These are phyloP conservation scores for Fusarium sp. DNA, from an alignment of 2,329 filamentous ascomycete species.

Conservation along the genomic window DNA sequence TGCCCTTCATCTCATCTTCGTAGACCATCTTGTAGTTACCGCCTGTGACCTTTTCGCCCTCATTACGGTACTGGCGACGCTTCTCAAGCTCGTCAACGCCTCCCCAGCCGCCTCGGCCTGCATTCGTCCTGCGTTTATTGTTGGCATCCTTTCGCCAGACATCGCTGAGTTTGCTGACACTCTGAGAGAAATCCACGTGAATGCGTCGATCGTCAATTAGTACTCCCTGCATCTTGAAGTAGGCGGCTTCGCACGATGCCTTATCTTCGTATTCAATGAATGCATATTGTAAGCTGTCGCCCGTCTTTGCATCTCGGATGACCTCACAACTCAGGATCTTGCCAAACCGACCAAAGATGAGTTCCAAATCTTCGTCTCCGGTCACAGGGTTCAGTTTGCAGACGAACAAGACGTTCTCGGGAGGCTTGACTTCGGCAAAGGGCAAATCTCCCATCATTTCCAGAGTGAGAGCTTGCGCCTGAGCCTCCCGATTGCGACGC, in stretches of 20 bases:
- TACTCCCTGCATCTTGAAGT: constrained; percentile 98
- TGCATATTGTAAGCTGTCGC: constrained; percentile 95
- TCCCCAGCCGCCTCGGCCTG: constrained; percentile 82
- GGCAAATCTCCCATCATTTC: constrained; percentile 98
- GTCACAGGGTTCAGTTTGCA: constrained; percentile 99
- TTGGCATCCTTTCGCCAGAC: constrained; percentile 90
- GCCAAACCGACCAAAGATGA: constrained; percentile 97
- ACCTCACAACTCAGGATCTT: constrained; percentile 96
- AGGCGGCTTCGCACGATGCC: constrained; percentile 91
- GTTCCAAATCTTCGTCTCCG: constrained; percentile 90
- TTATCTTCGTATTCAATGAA: constrained; percentile 98
- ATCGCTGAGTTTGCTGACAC: constrained; percentile 87
- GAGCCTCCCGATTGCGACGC: constrained; percentile 88
- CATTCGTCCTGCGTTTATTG: constrained; percentile 74
- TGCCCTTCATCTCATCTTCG: constrained; percentile 73
- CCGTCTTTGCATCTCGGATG: constrained; percentile 92
- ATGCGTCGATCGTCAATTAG: constrained; percentile 97
- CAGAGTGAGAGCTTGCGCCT: constrained; percentile 91
- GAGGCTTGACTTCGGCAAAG: constrained; percentile 96
- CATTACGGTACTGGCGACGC: constrained; percentile 87
- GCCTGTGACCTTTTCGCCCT: constrained; percentile 60
- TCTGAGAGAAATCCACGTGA: constrained; percentile 98
- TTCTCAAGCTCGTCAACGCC: constrained; percentile 90
- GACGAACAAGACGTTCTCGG: constrained; percentile 96
- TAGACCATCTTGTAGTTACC: constrained; percentile 83